Base-by-base conservation (phyloP, 202 grass and related monocot genomes). In the Cymbopogon flexuosus region DNA sequence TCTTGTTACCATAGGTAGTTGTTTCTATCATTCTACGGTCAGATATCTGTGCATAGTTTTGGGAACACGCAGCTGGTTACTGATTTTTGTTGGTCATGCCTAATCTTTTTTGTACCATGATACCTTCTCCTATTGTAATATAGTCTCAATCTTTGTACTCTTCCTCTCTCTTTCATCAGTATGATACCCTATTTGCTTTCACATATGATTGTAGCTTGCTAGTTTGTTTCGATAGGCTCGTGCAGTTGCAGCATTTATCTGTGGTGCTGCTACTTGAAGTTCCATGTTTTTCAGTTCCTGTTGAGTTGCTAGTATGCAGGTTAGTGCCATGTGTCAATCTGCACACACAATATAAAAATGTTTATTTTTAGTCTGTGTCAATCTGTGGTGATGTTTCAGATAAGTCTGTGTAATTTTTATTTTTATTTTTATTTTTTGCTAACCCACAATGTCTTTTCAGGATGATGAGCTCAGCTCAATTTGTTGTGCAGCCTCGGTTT, bases 31-130 rank as follows among this genome's bases (percentile, higher is more conserved):
- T 59, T 84, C 19, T 40, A 39, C 18, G 45, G 19, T 57, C 47
- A 72, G 65, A 77, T 81, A 8, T 27, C 5, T 22, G 68, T 82
- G 67, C 71, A 65, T 68, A 77, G 78, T 49, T 77, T 47, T 27
- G 22, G n/a, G 33, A 24, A 8, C 31, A 42, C 13, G 7, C 19
- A 46, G 34, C 42, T 81, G 23, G 22, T 30, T 34, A 47, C 23
- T 24, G 1, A 59, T 82, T 82, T 73, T 68, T 73, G 22, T 72
- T 24, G 37, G 11, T 5, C 37, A 42, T 76, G 84, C 27, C 39
- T 21, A 19, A 19, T 62, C 27, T 72, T 75, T 51, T 77, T 42
- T 39, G n/a, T 68, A 15, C 62, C 22, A 58, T 81, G 10, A 58
- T 33, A 41, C 5, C 18, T 49, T 61, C 35, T 24, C 24, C 8